These are phyloP conservation scores for Closterium sp. DNA, from an alignment of 139 green algal genomes.

Conservation along the genomic window DNA sequence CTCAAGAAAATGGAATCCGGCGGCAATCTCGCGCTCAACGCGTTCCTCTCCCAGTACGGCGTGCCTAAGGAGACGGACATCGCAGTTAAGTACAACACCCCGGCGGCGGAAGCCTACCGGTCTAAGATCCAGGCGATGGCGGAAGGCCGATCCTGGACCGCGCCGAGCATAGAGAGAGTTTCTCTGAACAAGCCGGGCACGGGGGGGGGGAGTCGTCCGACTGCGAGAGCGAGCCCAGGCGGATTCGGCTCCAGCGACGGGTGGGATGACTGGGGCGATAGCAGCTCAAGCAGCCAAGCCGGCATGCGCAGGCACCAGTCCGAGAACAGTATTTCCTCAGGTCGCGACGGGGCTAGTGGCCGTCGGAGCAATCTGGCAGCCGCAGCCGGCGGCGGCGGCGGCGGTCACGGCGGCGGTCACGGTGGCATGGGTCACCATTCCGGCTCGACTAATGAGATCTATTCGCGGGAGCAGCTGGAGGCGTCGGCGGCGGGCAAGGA, in stretches of 20 bases:
- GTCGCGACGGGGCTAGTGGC: not conserved
- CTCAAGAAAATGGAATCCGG: slow-evolving; percentile 91
- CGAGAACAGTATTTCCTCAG: not conserved
- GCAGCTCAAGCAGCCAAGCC: not conserved
- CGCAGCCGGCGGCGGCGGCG: not conserved
- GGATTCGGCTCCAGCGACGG: slow-evolving; percentile 44
- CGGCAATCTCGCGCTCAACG: slow-evolving; percentile 87
- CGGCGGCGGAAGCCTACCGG: slow-evolving; percentile 77
- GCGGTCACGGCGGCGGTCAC: not conserved
- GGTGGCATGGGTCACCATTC: not conserved
- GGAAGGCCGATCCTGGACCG: slow-evolving; percentile 72
- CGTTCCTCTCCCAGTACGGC: slow-evolving; percentile 87
- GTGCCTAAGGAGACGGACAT: slow-evolving; percentile 84
- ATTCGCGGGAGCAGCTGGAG: slow-evolving; percentile 69
- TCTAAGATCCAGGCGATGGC: slow-evolving; percentile 80
- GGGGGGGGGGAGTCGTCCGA: not conserved
- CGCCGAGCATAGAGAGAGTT: not conserved
- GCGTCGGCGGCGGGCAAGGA: slow-evolving; percentile 74
- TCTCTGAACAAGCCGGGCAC: not conserved
- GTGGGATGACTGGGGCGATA: slow-evolving; percentile 80
- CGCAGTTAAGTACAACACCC: slow-evolving; percentile 91
- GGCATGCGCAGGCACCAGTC: slow-evolving; percentile 22
- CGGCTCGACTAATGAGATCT: slow-evolving; percentile 48
- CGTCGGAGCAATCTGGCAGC: not conserved
- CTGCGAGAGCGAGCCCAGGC: slow-evolving; percentile 1